Evolutionary conservation across 805 yeast species (phyloP).

Genomic region (Saccharomycopsis sp.): DNA sequence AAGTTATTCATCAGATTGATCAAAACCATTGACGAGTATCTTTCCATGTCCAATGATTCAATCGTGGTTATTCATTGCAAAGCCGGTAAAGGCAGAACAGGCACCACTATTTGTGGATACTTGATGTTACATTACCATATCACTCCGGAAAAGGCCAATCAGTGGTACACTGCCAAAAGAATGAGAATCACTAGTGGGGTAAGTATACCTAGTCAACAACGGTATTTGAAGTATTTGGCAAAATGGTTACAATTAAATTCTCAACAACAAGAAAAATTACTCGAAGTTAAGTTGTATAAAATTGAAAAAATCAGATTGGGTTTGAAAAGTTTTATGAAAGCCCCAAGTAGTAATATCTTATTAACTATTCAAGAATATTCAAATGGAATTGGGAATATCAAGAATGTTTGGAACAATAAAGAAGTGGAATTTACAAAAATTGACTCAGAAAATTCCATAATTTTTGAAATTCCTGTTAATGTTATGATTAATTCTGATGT

Average conservation of each 20-base stretch:
- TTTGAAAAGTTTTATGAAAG: no score
- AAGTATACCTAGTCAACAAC: slow-evolving; percentile 55
- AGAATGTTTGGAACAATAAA: no score
- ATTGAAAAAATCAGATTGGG: no score
- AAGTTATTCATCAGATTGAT: slow-evolving; percentile 34
- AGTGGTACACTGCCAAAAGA: slow-evolving; percentile 43
- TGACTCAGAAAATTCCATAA: no score
- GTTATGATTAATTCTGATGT: no score
- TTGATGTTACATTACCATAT: slow-evolving; percentile 40
- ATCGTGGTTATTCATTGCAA: slow-evolving; percentile 77
- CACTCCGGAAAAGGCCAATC: slow-evolving; percentile 36
- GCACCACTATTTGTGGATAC: slow-evolving; percentile 62
- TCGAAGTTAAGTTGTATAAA: no score
- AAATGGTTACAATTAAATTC: slow-evolving; percentile 24
- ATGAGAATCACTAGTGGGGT: slow-evolving; percentile 56
- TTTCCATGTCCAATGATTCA: slow-evolving; percentile 26
- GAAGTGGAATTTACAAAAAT: no score
- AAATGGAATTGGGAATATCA: no score
- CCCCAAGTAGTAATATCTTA: no score
- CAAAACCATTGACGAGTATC: slow-evolving; percentile 33
- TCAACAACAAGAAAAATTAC: no score
- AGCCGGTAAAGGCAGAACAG: slow-evolving; percentile 89
- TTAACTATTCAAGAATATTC: no score
- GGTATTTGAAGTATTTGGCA: slow-evolving; percentile 52
- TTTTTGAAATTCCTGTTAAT: no score